These are phyloP conservation scores for Beauveria varroae DNA, from an alignment of 2,329 filamentous ascomycete species.

Conservation along the genomic window DNA sequence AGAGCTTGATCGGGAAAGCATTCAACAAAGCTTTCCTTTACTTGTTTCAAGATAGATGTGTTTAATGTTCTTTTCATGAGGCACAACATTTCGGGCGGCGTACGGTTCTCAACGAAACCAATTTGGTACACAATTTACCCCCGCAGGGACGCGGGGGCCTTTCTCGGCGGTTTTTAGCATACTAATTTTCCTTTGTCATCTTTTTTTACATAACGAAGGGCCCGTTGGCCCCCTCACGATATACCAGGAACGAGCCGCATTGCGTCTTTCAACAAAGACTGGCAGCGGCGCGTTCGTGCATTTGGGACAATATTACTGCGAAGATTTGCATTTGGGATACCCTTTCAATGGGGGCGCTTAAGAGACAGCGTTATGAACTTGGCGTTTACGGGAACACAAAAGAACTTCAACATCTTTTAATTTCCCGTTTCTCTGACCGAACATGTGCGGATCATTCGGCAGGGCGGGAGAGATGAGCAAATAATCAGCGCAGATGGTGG, in stretches of 20 bases:
- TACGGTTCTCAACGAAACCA: constrained; percentile 43
- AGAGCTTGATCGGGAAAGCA: constrained; percentile 23
- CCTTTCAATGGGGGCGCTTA: constrained; percentile 23
- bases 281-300: constrained; percentile 26
- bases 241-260: constrained; percentile 27
- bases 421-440: constrained; percentile 24
- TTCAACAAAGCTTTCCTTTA: constrained; percentile 34
- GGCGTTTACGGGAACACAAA: constrained; percentile 37
- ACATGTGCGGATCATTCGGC: constrained; percentile 26
- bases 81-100: constrained; percentile 28
- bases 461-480: constrained; percentile 17
- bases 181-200: constrained; percentile 19
- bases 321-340: constrained; percentile 35
- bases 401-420: constrained; percentile 43
- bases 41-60: constrained; percentile 27
- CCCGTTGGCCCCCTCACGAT: constrained; percentile 19
- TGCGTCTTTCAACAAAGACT: constrained; percentile 43
- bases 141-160: constrained; percentile 22
- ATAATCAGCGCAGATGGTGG: constrained; percentile 7
- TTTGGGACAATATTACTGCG: constrained; percentile 23
- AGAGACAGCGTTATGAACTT: constrained; percentile 21
- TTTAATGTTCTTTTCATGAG: constrained; percentile 31
- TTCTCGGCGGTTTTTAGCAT: constrained; percentile 24
- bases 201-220: constrained; percentile 18
- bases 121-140: constrained; percentile 19